Base-by-base conservation (phyloP, 2,329 filamentous ascomycete species). In the Aureobasidium sp. region DNA sequence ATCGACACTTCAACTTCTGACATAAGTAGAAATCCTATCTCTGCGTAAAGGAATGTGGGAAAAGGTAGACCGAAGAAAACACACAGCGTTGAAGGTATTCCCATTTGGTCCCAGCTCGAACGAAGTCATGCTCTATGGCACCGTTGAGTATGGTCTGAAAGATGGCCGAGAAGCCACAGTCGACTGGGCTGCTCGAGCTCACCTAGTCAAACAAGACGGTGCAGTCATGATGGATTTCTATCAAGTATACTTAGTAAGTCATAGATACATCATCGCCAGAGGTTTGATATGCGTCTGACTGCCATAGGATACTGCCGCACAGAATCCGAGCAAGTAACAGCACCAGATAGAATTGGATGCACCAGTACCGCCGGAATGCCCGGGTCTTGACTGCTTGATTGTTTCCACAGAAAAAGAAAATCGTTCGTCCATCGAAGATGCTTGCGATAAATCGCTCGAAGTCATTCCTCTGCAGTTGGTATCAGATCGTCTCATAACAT, bases 111-210 rank as follows among this genome's bases (percentile, higher is more conserved):
- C 72, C 2, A 71, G 73, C 42, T 70, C 75, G 1, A 70, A 79
- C 34, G 79, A 84, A 65, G 75, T 81, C 20, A 84, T 84, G 81
- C 66, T 84, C 4, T 78, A 78, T 65, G 82, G 82, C 0, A 79
- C 71, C 3, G 82, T 84, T 14, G 76, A 76, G 45, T 84, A 83
- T 70, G 75, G 68, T 15, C 67, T 84, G 60, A 82, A 81, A 67
- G 79, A 79, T 67, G 82, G 80, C 17, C 75, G 74, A 31, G 72
- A 75, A 56, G 68, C 68, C 6, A 68, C 68, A 2, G 69, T 82
- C 4, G 80, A 83, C 12, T 86, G 83, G 83, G 79, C 80, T 20
- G 83, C 77, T 57, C 74, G 80, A 64, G 83, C 80, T 4, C 75
- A 81, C 59, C 76, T 87, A 48, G 71, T 77, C 31, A 78, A 80